Evolutionary conservation across 1,284 basidiomycete species (phyloP).

Genomic region (Takashimella koratensis): DNA sequence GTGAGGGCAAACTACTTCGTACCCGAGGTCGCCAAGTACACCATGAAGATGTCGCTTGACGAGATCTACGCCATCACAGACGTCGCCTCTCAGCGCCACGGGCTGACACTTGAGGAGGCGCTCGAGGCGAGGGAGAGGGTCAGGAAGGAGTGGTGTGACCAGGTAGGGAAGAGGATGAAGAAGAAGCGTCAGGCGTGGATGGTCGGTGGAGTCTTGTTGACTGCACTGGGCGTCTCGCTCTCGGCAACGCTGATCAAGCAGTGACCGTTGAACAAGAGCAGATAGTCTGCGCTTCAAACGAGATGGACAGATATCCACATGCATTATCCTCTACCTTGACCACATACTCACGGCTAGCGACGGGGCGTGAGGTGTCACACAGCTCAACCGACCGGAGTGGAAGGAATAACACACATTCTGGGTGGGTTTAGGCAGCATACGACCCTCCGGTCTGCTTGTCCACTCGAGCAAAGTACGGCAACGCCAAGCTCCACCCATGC

Average conservation of each 20-base stretch:
- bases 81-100: not conserved
- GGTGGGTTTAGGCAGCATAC: too few species aligned
- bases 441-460: too few species aligned
- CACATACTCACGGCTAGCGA: too few species aligned
- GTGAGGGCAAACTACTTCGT: not conserved
- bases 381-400: too few species aligned
- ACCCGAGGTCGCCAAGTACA: not conserved
- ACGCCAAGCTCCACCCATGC: constrained; percentile 27
- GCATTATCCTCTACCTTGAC: too few species aligned
- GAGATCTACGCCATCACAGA: not conserved
- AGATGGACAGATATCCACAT: too few species aligned
- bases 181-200: not conserved
- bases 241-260: not conserved
- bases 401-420: too few species aligned
- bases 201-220: not conserved
- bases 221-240: not conserved
- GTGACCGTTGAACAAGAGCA: too few species aligned
- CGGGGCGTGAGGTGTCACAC: too few species aligned
- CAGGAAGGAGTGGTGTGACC: not conserved
- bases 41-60: not conserved
- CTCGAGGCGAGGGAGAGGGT: not conserved
- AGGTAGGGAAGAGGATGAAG: not conserved
- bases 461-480: constrained; percentile 23
- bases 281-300: too few species aligned
- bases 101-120: not conserved